Conservation (phyloP, 306 rosid species). For the Quercus alba region DNA sequence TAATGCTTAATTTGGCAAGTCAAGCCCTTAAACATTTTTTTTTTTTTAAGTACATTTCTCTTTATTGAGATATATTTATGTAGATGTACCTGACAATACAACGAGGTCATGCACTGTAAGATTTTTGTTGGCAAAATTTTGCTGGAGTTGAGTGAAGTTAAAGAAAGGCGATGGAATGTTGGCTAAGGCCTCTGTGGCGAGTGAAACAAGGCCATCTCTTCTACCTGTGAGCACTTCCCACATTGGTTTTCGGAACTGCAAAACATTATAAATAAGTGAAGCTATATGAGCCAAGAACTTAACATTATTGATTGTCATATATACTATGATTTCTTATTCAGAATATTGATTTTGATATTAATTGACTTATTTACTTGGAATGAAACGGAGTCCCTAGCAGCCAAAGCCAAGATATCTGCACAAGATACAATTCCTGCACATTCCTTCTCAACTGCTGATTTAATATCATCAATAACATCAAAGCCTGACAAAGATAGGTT, state of each 20-base stretch:
- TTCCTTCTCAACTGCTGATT: conserved; percentile 32
- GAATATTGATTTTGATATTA: neutral
- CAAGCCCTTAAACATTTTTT: neutral
- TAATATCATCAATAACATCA: conserved; percentile 54
- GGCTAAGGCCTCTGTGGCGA: conserved; percentile 6
- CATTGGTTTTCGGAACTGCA: conserved; percentile 29
- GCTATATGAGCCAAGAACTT: neutral
- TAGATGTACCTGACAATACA: conserved; percentile 45
- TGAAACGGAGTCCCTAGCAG: conserved; percentile 53
- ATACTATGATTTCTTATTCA: neutral
- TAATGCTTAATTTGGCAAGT: neutral
- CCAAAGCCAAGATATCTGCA: conserved; percentile 56
- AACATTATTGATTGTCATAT: too few species aligned
- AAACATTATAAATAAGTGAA: neutral
- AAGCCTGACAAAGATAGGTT: conserved; percentile 41
- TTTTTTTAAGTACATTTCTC: too few species aligned
- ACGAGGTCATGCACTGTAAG: conserved; percentile 51
- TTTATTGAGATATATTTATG: neutral
- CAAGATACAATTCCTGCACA: conserved; percentile 58
- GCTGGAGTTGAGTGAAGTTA: conserved; percentile 42
- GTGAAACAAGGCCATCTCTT: conserved; percentile 57
- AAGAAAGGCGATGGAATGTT: conserved; percentile 44
- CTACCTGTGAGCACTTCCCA: conserved; percentile 70
- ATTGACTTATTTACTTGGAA: conserved; percentile 22
- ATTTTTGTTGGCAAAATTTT: conserved; percentile 27